These are phyloP conservation scores for Suhomyces choctaworum DNA, from an alignment of 1,139 yeast species.

Conservation along the genomic window DNA sequence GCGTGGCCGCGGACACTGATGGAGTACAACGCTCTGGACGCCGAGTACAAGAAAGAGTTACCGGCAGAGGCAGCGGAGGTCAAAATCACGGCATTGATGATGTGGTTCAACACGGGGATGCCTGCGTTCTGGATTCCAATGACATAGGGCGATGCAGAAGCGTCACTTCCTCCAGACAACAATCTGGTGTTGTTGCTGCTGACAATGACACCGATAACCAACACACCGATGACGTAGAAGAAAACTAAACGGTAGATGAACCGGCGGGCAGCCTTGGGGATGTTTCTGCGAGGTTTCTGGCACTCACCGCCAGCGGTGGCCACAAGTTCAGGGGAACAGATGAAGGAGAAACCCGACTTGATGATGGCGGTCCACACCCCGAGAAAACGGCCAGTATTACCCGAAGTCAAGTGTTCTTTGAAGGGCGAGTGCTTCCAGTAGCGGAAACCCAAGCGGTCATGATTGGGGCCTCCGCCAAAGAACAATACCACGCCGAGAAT, in stretches of 20 bases:
- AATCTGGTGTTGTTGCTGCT: constrained; percentile 34
- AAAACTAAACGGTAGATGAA: constrained; percentile 49
- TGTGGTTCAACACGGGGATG: constrained; percentile 59
- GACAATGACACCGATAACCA: constrained; percentile 50
- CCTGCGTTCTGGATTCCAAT: constrained; percentile 57
- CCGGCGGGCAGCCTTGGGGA: constrained; percentile 49
- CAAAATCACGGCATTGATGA: constrained; percentile 68
- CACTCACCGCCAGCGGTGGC: constrained; percentile 46
- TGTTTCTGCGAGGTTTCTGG: constrained; percentile 44
- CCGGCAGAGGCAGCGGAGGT: constrained; percentile 72
- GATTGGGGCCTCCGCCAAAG: constrained; percentile 38
- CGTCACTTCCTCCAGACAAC: constrained; percentile 36
- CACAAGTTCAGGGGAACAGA: constrained; percentile 43
- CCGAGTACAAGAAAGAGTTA: constrained; percentile 70
- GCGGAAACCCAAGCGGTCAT: constrained; percentile 46
- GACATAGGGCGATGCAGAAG: constrained; percentile 53
- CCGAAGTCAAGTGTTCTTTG: constrained; percentile 37
- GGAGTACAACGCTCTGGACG: constrained; percentile 67
- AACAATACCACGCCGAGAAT: constrained; percentile 45
- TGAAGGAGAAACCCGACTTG: constrained; percentile 43
- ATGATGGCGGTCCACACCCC: constrained; percentile 44
- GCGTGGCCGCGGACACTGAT: constrained; percentile 64
- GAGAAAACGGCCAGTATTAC: constrained; percentile 57
- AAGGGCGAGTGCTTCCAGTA: constrained; percentile 66
- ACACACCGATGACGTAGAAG: constrained; percentile 49